Evolutionary conservation across 1,284 basidiomycete genomes (phyloP).

Genomic region (Wolfiporia cocos): DNA sequence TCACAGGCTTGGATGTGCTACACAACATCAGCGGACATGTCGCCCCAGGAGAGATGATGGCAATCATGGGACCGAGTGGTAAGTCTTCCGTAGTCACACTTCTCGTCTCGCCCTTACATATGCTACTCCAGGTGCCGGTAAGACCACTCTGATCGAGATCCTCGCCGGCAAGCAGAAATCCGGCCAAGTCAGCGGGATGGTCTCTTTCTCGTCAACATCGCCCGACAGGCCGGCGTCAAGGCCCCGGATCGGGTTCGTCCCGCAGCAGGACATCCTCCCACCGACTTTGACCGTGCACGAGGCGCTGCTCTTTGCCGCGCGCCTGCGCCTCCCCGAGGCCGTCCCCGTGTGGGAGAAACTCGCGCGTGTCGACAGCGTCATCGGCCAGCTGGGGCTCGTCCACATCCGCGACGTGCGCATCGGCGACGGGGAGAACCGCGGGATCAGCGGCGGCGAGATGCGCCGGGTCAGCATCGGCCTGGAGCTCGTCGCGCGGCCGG

Average conservation of each 20-base stretch:
- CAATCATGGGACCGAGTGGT: conserved; percentile 84
- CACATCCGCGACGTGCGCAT: conserved; percentile 71
- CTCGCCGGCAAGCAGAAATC: conserved; percentile 90
- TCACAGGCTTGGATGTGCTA: conserved; percentile 40
- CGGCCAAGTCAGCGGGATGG: conserved; percentile 59
- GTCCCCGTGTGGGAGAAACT: conserved; percentile 63
- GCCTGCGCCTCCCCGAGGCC: conserved; percentile 77
- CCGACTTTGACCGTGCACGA: conserved; percentile 79
- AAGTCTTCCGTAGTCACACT: conserved; percentile 15
- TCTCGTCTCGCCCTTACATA: background rate
- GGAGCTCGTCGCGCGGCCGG: conserved; percentile 75
- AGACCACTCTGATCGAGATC: conserved; percentile 92
- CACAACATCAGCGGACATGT: conserved; percentile 66
- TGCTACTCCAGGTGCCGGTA: conserved; percentile 65
- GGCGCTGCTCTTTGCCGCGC: conserved; percentile 79
- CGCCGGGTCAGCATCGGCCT: conserved; percentile 81
- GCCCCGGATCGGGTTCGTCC: conserved; percentile 71
- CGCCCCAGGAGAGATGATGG: conserved; percentile 76
- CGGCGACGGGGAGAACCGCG: conserved; percentile 72
- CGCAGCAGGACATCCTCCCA: conserved; percentile 81
- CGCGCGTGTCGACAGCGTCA: conserved; percentile 61
- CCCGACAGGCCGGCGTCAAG: conserved; percentile 23
- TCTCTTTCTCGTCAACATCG: conserved; percentile 44
- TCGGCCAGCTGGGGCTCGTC: conserved; percentile 72
- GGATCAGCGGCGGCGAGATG: conserved; percentile 86